Base-by-base conservation (phyloP, 1,284 basidiomycete genomes). In the Gymnopus androsaceus region DNA sequence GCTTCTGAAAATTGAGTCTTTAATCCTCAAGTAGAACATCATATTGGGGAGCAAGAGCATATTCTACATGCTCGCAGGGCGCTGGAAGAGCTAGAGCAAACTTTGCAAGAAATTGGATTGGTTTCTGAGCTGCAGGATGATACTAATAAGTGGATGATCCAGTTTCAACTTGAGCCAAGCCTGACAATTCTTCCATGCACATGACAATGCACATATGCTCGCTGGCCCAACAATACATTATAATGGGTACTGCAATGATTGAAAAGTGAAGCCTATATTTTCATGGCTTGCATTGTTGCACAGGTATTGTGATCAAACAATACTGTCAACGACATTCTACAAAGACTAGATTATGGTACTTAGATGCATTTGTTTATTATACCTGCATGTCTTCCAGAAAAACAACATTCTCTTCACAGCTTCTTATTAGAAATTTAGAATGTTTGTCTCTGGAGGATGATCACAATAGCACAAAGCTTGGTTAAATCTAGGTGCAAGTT, bases 401-500 rank as follows among this genome's bases (percentile, higher is more conserved):
- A 55, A 55, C 38, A 27, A 31, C 14, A 49, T 42, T 4, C 14
- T 42, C 19, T 19, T 42, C 40, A 12, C 14, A 15, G 2, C 11
- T 27, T 28, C 5, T 31, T 3, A 23, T 15, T 15, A n/a, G 21
- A 11, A 55, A n/a, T n/a, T n/a, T n/a, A n/a, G n/a, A n/a, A n/a
- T 27, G 28, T 55, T 55, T 4, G 37, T 45, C 45, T 49, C 51
- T 27, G 51, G 51, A 17, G 56, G 56, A 53, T 57, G 56, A 17
- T 51, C 51, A 17, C 53, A 36, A 34, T 57, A 53, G n/a, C n/a
- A n/a, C n/a, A n/a, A 34, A 53, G 40, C 3, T 23, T 8, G 15
- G 38, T 40, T 11, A 57, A 37, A 37, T 54, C 45, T 8, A 12
- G 8, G 2, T 51, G 33, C 17, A 57, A 36, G 14, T 33, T 28